A percentile compares a stretch with the other conserved stretches of the same genome.
Conservation (phyloP, 2,329 filamentous ascomycete genomes). For the Trichophyton simii region DNA sequence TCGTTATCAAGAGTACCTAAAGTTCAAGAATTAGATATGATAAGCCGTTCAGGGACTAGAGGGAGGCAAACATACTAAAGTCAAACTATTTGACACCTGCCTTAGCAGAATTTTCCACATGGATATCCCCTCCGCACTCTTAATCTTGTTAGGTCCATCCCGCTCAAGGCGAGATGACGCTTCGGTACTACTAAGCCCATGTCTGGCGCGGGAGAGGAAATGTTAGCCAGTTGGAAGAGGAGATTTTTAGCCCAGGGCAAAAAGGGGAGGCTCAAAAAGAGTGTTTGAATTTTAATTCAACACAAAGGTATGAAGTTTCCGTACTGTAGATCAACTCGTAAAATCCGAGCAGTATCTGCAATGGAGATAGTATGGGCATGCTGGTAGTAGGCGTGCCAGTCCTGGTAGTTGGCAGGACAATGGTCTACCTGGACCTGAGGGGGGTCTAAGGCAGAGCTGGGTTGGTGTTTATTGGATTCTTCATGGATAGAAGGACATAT, state of each 20-base stretch:
- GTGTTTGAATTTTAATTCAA: background rate
- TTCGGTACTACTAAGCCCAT: conserved; percentile 53
- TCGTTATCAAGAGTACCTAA: conserved; percentile 62
- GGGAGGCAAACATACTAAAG: conserved; percentile 38
- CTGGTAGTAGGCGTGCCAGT: conserved; percentile 12
- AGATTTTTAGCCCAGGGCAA: background rate
- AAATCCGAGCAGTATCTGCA: conserved; percentile 13
- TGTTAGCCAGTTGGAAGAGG: background rate
- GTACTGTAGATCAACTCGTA: conserved; percentile 19
- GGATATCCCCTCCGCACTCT: conserved; percentile 58
- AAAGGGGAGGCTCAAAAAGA: background rate
- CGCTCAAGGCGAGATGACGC: conserved; percentile 52
- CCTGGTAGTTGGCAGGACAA: conserved; percentile 6
- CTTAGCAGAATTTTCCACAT: conserved; percentile 64
- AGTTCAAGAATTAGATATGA: background rate
- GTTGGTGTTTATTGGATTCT: conserved; percentile 15
- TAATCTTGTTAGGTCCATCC: conserved; percentile 59
- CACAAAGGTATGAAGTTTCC: background rate
- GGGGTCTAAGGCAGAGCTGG: conserved; percentile 16
- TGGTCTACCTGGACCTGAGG: conserved; percentile 5
- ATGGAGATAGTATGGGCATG: conserved; percentile 19
- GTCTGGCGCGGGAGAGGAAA: conserved; percentile 15
- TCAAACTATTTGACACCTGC: conserved; percentile 66
- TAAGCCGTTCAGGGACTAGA: background rate
- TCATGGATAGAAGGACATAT: conserved; percentile 23